Conservation (phyloP, 2,329 filamentous ascomycete genomes). For the Colletotrichum lentis region DNA sequence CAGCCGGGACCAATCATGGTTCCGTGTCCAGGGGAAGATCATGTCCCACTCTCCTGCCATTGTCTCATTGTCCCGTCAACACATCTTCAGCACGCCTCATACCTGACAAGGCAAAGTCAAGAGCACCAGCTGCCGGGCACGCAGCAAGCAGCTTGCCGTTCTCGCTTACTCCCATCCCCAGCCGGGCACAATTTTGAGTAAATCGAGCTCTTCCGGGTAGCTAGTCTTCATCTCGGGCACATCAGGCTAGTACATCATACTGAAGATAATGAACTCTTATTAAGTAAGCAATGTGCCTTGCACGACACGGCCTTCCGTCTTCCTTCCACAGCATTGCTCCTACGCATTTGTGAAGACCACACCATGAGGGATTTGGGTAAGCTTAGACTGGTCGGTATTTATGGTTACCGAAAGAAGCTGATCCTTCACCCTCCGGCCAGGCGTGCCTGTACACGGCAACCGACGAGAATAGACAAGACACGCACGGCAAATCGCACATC, state of each 20-base stretch:
- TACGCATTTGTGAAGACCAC: neutral
- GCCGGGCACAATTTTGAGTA: slow-evolving; percentile 9
- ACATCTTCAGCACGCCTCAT: slow-evolving; percentile 3
- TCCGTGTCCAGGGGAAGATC: neutral
- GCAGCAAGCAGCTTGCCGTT: slow-evolving; percentile 5
- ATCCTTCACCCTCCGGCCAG: too few species aligned
- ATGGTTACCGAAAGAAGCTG: neutral
- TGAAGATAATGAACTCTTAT: neutral
- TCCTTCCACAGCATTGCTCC: neutral
- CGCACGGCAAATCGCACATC: neutral
- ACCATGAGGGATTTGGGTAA: neutral
- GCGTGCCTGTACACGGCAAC: neutral
- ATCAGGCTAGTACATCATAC: neutral
- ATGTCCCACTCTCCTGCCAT: neutral
- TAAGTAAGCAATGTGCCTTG: neutral
- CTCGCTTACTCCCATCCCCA: neutral
- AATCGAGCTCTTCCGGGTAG: slow-evolving; percentile 3
- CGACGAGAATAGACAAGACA: neutral
- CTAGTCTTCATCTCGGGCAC: too few species aligned
- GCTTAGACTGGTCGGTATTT: too few species aligned
- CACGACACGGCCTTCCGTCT: neutral
- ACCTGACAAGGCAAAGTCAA: neutral
- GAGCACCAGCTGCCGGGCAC: slow-evolving; percentile 7
- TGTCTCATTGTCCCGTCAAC: slow-evolving; percentile 23
- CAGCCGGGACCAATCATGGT: slow-evolving; percentile 5